phyloP scores from a whole-genome alignment of 1,139 yeast species.

The Saccharomyces hybrid region DNA sequence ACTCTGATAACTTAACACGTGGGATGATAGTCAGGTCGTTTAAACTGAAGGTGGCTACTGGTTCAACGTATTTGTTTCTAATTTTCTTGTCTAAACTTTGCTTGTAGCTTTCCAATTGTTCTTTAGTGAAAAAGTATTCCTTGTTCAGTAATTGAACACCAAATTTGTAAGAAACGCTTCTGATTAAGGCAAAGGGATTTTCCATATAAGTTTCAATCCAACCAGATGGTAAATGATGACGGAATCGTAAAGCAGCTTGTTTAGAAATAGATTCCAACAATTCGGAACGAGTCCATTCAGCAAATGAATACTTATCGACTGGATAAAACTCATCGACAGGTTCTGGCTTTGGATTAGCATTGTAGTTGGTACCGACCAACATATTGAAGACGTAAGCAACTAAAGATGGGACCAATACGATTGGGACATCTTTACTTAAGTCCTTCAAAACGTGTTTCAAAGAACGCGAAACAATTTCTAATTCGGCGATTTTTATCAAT shows the following conservation, averaged over 20 bases:
- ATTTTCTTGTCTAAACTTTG: conserved; percentile 37
- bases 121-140: conserved; percentile 37
- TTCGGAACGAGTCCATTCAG: conserved; percentile 39
- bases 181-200: conserved; percentile 45
- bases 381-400: conserved; percentile 70
- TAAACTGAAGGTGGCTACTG: conserved; percentile 40
- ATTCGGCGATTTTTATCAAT: conserved; percentile 43
- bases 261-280: conserved; percentile 40
- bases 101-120: conserved; percentile 37
- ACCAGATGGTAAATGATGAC: conserved; percentile 45
- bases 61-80: conserved; percentile 29
- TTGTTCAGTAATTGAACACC: conserved; percentile 77
- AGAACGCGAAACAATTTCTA: conserved; percentile 75
- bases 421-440: conserved; percentile 43
- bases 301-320: conserved; percentile 32
- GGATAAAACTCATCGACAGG: conserved; percentile 42
- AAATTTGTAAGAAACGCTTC: conserved; percentile 66
- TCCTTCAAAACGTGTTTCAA: conserved; percentile 65
- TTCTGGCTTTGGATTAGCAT: conserved; percentile 38
- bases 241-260: conserved; percentile 56
- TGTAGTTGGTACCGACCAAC: conserved; percentile 48
- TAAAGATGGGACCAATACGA: conserved; percentile 47
- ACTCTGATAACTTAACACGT: conserved; percentile 60
- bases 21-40: conserved; percentile 73
- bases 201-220: conserved; percentile 38